phyloP scores from a whole-genome alignment of 2,329 filamentous ascomycete species.

The Mycosphaerella sp. region DNA sequence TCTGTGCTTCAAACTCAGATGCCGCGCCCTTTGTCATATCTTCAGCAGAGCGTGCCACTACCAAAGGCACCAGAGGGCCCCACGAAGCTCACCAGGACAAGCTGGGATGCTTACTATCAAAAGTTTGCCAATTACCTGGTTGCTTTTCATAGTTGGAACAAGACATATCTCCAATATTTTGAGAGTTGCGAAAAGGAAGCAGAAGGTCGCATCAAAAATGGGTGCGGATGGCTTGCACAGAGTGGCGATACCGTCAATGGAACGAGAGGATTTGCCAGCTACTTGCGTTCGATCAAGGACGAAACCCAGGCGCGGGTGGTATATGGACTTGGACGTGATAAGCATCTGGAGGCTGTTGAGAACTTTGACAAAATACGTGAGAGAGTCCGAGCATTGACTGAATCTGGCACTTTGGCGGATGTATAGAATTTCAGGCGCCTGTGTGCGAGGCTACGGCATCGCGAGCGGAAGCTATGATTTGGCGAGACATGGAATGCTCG shows the following conservation, averaged over 20 bases:
- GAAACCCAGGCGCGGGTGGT: conserved; percentile 57
- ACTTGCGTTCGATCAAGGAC: conserved; percentile 56
- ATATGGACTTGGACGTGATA: conserved; percentile 55
- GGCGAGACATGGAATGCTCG: background rate
- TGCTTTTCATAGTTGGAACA: conserved; percentile 52
- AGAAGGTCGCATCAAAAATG: conserved; percentile 31
- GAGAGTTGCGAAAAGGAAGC: conserved; percentile 44
- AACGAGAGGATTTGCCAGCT: conserved; percentile 49
- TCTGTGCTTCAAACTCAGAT: conserved; percentile 41
- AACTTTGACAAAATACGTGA: conserved; percentile 51
- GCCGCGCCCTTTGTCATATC: conserved; percentile 44
- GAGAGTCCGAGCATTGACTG: conserved; percentile 32
- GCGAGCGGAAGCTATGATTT: background rate
- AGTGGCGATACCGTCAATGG: conserved; percentile 31
- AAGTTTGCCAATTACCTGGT: conserved; percentile 52
- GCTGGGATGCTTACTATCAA: conserved; percentile 48
- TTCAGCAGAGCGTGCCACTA: conserved; percentile 29
- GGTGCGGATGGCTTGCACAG: conserved; percentile 48
- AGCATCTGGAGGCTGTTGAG: conserved; percentile 54
- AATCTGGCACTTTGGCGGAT: conserved; percentile 22
- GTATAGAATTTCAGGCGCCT: conserved; percentile 7
- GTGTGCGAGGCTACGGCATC: background rate
- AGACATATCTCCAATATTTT: conserved; percentile 52
- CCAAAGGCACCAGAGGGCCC: conserved; percentile 41
- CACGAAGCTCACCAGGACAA: conserved; percentile 41